These are phyloP conservation scores for Multifurca ochricompacta DNA, from an alignment of 768 basidiomycete genomes.

Conservation along the genomic window DNA sequence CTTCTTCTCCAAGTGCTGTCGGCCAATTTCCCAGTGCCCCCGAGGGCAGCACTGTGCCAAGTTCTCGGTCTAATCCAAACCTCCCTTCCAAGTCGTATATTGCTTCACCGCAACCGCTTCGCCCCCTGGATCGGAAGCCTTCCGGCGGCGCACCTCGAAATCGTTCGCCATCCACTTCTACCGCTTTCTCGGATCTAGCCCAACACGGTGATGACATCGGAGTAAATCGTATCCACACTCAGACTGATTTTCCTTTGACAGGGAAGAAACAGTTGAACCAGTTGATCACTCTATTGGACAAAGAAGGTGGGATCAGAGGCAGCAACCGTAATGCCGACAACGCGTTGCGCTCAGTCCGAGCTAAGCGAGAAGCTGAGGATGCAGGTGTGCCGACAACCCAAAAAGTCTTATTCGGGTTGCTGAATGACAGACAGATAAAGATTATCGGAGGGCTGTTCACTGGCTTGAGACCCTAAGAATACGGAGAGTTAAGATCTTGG, in stretches of 20 bases:
- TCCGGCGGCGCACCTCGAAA: conserved; percentile 56
- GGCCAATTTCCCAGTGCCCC: conserved; percentile 28
- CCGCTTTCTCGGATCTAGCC: conserved; percentile 80
- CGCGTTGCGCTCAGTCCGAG: conserved; percentile 68
- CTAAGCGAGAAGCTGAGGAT: conserved; percentile 87
- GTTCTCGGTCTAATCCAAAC: conserved; percentile 39
- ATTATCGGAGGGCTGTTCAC: conserved; percentile 84
- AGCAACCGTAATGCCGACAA: conserved; percentile 51
- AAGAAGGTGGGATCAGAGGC: conserved; percentile 47
- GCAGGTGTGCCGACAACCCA: conserved; percentile 47
- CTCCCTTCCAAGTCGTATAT: conserved; percentile 46
- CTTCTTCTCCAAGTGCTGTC: conserved; percentile 29
- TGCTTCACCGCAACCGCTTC: conserved; percentile 64
- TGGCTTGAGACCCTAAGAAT: conserved; percentile 89
- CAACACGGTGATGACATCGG: conserved; percentile 51
- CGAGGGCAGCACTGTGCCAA: conserved; percentile 28
- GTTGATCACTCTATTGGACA: conserved; percentile 78
- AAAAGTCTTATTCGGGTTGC: not conserved
- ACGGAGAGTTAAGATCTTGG: conserved; percentile 71
- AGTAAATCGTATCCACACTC: not conserved
- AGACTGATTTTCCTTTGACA: conserved; percentile 24
- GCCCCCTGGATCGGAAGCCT: conserved; percentile 67
- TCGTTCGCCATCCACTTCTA: conserved; percentile 76
- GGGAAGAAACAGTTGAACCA: conserved; percentile 85
- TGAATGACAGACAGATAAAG: conserved; percentile 51